A percentile compares a stretch with the other conserved stretches of the same genome.
Conservation (phyloP, 139 green algal species). For the Tetraselmis chui region DNA sequence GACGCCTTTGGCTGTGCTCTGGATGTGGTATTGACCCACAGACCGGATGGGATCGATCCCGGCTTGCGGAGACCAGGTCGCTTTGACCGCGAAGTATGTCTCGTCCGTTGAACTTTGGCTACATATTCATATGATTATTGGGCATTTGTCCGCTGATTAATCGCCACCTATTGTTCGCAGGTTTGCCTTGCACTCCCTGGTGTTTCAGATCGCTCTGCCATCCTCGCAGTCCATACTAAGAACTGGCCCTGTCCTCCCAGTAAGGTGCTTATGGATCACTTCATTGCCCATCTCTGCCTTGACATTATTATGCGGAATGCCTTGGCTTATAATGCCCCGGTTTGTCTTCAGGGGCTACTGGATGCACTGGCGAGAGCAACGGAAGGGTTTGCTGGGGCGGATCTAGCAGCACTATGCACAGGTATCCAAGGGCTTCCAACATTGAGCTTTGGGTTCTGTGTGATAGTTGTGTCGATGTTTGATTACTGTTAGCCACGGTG, state of each 20-base stretch:
- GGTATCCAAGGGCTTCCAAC: not conserved
- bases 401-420: conserved; percentile 57
- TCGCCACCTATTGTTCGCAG: not conserved
- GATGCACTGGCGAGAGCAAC: conserved; percentile 38
- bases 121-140: not conserved
- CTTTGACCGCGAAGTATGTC: conserved; percentile 62
- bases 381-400: conserved; percentile 63
- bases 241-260: not conserved
- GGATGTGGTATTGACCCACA: not conserved
- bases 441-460: too few species aligned
- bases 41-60: conserved; percentile 62
- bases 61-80: conserved; percentile 62
- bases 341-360: conserved; percentile 10
- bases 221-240: conserved; percentile 37
- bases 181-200: conserved; percentile 29
- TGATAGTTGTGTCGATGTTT: not conserved
- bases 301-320: not conserved
- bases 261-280: not conserved
- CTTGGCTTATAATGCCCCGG: not conserved
- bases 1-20: not conserved
- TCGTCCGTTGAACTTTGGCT: not conserved
- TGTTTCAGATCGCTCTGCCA: conserved; percentile 26
- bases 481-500: not conserved
- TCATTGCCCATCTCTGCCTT: too few species aligned
- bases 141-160: not conserved